Evolutionary conservation across 768 basidiomycete genomes (phyloP).

Genomic region (Rhizopogon sp.): DNA sequence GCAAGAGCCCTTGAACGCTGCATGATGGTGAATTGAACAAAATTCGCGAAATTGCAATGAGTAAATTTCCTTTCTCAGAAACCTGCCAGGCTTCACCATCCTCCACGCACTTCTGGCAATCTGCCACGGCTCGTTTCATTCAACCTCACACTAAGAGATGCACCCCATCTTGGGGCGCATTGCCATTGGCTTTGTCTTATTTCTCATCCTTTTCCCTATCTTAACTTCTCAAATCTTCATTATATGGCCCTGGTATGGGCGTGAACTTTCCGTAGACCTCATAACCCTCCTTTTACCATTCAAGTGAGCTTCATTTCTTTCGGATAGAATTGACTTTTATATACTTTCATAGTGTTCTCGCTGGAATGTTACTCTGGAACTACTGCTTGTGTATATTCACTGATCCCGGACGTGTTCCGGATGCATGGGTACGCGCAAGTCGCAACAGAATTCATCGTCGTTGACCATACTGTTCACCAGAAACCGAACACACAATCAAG

Average conservation of each 20-base stretch:
- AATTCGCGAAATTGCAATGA: background rate
- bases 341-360: constrained; percentile 51
- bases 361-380: constrained; percentile 80
- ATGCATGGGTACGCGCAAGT: constrained; percentile 56
- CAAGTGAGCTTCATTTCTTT: constrained; percentile 55
- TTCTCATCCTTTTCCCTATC: constrained; percentile 80
- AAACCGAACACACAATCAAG: constrained; percentile 61
- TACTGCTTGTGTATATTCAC: constrained; percentile 81
- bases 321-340: constrained; percentile 3
- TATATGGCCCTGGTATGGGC: constrained; percentile 91
- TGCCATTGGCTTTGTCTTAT: constrained; percentile 63
- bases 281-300: constrained; percentile 78
- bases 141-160: constrained; percentile 24
- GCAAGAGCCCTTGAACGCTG: constrained; percentile 4
- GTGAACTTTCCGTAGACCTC: constrained; percentile 67
- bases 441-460: background rate
- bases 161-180: constrained; percentile 51
- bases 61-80: background rate
- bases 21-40: background rate
- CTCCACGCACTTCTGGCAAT: too few relatives aligned
- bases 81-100: background rate
- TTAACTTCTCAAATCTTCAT: constrained; percentile 88
- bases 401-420: constrained; percentile 82
- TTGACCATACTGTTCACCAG: constrained; percentile 33
- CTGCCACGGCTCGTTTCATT: background rate